A percentile compares a stretch with the other conserved stretches of the same genome.
Evolutionary conservation across 495 filamentous ascomycete genomes (phyloP).

Genomic region (Tetracladium setigerum): DNA sequence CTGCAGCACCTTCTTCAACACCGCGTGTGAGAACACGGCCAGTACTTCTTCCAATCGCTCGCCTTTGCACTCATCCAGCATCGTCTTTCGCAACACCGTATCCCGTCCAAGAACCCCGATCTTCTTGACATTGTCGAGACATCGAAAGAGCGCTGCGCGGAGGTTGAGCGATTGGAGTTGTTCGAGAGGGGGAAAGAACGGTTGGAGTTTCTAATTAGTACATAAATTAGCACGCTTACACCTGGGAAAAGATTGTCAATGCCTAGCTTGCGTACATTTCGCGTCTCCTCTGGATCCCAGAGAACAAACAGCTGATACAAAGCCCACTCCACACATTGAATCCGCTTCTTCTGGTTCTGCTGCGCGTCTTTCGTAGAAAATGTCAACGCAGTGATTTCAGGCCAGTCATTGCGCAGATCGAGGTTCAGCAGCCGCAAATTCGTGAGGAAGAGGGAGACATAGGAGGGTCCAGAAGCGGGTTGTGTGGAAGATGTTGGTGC

Average conservation of each 20-base stretch:
- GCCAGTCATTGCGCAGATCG: constrained; percentile 70
- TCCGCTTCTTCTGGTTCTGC: constrained; percentile 69
- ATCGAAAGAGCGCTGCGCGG: constrained; percentile 73
- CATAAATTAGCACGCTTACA: constrained; percentile 4
- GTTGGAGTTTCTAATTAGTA: constrained; percentile 62
- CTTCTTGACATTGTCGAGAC: constrained; percentile 75
- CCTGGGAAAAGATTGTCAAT: background rate
- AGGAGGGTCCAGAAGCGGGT: constrained; percentile 31
- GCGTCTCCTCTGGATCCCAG: constrained; percentile 70
- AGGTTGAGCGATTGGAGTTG: constrained; percentile 84
- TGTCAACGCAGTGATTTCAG: constrained; percentile 52
- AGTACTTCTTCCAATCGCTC: constrained; percentile 76
- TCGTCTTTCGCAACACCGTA: constrained; percentile 71
- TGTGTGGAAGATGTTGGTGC: background rate
- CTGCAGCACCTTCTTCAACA: constrained; percentile 58
- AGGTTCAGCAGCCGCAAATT: constrained; percentile 75
- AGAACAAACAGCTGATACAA: constrained; percentile 72
- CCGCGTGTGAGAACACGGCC: constrained; percentile 68
- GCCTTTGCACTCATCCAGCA: constrained; percentile 87
- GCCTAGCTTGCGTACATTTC: constrained; percentile 44
- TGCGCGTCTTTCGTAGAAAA: constrained; percentile 59
- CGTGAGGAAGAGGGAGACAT: constrained; percentile 63
- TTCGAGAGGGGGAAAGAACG: constrained; percentile 83
- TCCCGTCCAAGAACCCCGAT: constrained; percentile 74
- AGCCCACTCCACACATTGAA: constrained; percentile 76